Conservation (phyloP, 495 filamentous ascomycete genomes). For the Podospora pseudoanserina region DNA sequence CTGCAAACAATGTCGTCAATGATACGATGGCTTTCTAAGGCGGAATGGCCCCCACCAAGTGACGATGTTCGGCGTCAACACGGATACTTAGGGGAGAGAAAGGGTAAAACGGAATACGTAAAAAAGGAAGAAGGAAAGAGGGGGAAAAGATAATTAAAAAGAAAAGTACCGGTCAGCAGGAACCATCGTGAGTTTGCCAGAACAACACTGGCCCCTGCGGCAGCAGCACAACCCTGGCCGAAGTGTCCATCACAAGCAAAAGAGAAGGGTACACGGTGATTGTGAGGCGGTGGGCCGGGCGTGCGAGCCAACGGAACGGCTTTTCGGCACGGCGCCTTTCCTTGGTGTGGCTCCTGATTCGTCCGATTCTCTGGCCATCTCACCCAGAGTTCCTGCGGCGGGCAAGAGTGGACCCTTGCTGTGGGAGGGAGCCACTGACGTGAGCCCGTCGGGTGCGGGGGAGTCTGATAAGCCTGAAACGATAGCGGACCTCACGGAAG, state of each 20-base stretch:
- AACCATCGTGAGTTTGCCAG: not conserved
- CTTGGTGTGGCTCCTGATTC: not conserved
- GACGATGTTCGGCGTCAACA: not conserved
- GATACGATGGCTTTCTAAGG: not conserved
- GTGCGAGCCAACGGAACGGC: conserved; percentile 4
- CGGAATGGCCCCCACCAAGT: not conserved
- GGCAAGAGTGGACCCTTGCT: not conserved
- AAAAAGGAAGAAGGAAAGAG: not conserved
- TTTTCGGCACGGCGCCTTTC: not conserved
- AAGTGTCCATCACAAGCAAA: not conserved
- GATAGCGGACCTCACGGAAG: conserved; percentile 5
- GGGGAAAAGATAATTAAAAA: not conserved
- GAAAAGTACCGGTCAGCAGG: not conserved
- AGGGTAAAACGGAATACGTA: not conserved
- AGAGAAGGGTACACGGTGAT: not conserved
- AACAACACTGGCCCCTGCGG: not conserved
- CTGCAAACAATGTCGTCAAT: conserved; percentile 13
- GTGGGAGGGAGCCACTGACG: conserved; percentile 11
- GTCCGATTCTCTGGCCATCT: not conserved
- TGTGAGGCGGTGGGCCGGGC: not conserved
- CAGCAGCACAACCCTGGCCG: not conserved
- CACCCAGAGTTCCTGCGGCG: not conserved
- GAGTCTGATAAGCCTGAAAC: conserved; percentile 7
- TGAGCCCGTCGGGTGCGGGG: conserved; percentile 11
- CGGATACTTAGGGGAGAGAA: not conserved